Evolutionary conservation across 1,284 basidiomycete species (phyloP).

Genomic region (Ustilago trichophora): DNA sequence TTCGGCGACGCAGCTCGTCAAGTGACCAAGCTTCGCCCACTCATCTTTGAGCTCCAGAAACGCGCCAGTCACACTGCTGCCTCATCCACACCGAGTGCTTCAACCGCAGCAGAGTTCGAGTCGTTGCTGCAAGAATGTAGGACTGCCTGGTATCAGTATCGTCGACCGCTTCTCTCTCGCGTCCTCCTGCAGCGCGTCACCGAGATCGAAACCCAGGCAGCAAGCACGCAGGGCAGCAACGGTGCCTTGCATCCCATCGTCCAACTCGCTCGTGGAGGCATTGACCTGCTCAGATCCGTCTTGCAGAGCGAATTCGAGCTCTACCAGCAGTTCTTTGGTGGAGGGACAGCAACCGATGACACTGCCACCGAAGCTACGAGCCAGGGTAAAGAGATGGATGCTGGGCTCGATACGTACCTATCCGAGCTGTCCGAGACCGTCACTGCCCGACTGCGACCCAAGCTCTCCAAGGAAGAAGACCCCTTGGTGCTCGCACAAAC

Average conservation of each 20-base stretch:
- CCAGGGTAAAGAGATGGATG: constrained; percentile 1
- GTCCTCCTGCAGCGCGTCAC: constrained; percentile 28
- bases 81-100: constrained; percentile 6
- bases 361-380: neutral
- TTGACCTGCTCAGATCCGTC: constrained; percentile 3
- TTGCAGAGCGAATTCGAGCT: constrained; percentile 24
- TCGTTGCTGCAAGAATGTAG: constrained; percentile 50
- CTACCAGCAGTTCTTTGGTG: constrained; percentile 30
- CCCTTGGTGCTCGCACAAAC: constrained; percentile 15
- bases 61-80: constrained; percentile 10
- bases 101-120: constrained; percentile 46
- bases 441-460: constrained; percentile 14
- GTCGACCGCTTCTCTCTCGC: constrained; percentile 34
- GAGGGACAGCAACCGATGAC: neutral
- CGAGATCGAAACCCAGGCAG: constrained; percentile 22
- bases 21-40: constrained; percentile 37
- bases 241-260: constrained; percentile 1
- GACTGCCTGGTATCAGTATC: constrained; percentile 44
- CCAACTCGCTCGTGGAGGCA: constrained; percentile 5
- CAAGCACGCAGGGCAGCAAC: neutral
- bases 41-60: constrained; percentile 44
- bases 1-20: constrained; percentile 14
- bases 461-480: constrained; percentile 25
- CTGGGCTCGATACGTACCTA: constrained; percentile 12
- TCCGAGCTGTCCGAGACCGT: constrained; percentile 27